Conservation (phyloP, 768 basidiomycete species). For the Pulveroboletus ravenelii region DNA sequence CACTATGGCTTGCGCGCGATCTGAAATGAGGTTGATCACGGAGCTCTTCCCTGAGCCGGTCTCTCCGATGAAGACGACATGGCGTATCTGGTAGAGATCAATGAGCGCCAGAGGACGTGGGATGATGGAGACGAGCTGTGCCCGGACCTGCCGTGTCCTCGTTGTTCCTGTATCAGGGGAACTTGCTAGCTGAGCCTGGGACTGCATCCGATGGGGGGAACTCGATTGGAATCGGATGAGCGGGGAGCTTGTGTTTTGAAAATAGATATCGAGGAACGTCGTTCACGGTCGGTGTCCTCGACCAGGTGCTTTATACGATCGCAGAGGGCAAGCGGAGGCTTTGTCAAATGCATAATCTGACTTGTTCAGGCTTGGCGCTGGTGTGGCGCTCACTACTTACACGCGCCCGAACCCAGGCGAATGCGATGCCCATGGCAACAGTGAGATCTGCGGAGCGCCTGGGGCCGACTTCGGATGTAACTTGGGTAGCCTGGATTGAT, state of each 20-base stretch:
- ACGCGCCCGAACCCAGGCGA: no score
- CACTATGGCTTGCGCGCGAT: conserved; percentile 15
- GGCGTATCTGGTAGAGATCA: conserved; percentile 14
- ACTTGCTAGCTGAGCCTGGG: not conserved
- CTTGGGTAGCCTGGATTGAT: no score
- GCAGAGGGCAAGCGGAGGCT: not conserved
- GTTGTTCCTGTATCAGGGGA: not conserved
- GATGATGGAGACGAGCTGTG: not conserved
- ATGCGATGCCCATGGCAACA: no score
- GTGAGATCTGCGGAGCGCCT: not conserved
- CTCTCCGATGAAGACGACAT: conserved; percentile 36
- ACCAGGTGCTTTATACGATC: no score
- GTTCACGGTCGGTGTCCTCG: not conserved
- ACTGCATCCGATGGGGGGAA: not conserved
- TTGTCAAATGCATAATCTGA: not conserved
- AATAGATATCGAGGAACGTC: not conserved
- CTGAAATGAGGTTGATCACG: conserved; percentile 38
- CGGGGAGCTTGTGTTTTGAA: no score
- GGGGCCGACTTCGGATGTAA: not conserved
- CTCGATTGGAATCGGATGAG: not conserved
- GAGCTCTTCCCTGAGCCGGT: conserved; percentile 37
- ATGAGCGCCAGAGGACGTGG: not conserved
- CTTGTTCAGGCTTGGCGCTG: not conserved
- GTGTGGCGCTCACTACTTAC: not conserved
- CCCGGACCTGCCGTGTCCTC: conserved; percentile 7